phyloP scores from a whole-genome alignment of 2,329 filamentous ascomycete species.

The Cladobotryum mycophilum region DNA sequence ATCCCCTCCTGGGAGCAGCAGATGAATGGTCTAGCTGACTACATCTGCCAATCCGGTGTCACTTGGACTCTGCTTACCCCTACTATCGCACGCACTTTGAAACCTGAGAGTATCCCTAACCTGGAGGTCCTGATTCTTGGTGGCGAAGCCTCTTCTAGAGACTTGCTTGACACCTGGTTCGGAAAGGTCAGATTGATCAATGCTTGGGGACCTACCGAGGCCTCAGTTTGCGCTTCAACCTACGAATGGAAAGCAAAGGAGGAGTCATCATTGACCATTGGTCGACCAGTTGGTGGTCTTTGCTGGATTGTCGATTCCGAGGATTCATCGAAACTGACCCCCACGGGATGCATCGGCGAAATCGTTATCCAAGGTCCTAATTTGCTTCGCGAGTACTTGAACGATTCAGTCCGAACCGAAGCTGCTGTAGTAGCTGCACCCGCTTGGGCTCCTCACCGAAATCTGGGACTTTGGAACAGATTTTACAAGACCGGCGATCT shows the following conservation, averaged over 20 bases:
- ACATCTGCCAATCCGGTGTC: not conserved
- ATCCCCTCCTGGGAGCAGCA: conserved; percentile 11
- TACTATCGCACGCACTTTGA: not conserved
- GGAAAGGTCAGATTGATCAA: conserved; percentile 1
- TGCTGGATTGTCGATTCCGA: conserved; percentile 8
- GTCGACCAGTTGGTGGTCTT: not conserved
- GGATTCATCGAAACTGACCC: not conserved
- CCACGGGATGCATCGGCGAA: conserved; percentile 1
- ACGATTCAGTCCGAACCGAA: not conserved
- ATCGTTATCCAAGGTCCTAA: conserved; percentile 5
- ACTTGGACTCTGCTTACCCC: conserved; percentile 5
- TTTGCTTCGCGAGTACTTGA: conserved; percentile 1
- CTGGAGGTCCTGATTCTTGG: not conserved
- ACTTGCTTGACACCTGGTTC: conserved; percentile 9
- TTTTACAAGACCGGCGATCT: conserved; percentile 9
- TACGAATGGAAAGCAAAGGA: not conserved
- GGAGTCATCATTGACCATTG: conserved; percentile 2
- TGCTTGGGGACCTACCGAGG: conserved; percentile 8
- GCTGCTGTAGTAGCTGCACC: not conserved
- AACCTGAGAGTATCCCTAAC: not conserved
- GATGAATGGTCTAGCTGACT: conserved; percentile 1
- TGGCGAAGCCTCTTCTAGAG: conserved; percentile 5
- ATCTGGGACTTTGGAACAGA: not conserved
- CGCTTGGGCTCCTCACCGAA: not conserved
- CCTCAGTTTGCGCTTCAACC: not conserved